A percentile compares a stretch with the other conserved stretches of the same genome.
phyloP scores from a whole-genome alignment of 352 stramenopile species.

The Phytophthora fragariaefolia region DNA sequence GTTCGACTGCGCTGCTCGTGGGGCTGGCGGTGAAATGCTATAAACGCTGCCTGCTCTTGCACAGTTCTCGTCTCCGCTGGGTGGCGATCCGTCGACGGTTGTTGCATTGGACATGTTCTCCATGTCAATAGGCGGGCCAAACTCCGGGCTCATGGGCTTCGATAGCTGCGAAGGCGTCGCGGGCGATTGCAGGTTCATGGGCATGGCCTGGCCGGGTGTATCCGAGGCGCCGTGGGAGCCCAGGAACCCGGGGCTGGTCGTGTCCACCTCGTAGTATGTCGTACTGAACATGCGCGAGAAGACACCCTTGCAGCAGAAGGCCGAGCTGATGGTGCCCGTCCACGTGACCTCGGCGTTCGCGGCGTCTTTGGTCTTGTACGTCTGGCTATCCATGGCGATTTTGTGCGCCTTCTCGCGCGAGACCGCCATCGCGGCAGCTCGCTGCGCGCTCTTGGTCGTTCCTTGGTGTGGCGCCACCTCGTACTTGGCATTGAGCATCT shows the following conservation, averaged over 20 bases:
- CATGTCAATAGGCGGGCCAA: conserved; percentile 29
- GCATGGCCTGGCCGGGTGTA: conserved; percentile 67
- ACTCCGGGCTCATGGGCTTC: conserved; percentile 50
- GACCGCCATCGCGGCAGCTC: conserved; percentile 45
- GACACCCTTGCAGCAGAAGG: conserved; percentile 74
- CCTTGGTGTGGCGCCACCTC: conserved; percentile 83
- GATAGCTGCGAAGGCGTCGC: conserved; percentile 48
- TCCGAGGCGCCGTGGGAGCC: conserved; percentile 57
- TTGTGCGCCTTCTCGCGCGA: conserved; percentile 60
- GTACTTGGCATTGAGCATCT: conserved; percentile 89
- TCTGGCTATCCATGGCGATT: conserved; percentile 70
- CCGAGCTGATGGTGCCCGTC: conserved; percentile 61
- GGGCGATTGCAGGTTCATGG: conserved; percentile 60
- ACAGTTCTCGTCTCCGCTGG: conserved; percentile 42
- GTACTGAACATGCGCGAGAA: conserved; percentile 60
- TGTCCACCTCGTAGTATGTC: conserved; percentile 87
- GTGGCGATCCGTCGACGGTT: conserved; percentile 45
- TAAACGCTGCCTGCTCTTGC: conserved; percentile 46
- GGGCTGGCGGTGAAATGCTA: conserved; percentile 16
- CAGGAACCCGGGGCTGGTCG: conserved; percentile 72
- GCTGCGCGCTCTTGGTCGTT: conserved; percentile 56
- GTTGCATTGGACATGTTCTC: conserved; percentile 51
- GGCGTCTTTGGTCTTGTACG: conserved; percentile 61
- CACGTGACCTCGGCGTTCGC: conserved; percentile 61
- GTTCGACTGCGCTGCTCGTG: conserved; percentile 20